A percentile compares a stretch with the other conserved stretches of the same genome.
Conservation (phyloP, 2,329 filamentous ascomycete genomes). For the Phaeosphaeriaceae sp. region DNA sequence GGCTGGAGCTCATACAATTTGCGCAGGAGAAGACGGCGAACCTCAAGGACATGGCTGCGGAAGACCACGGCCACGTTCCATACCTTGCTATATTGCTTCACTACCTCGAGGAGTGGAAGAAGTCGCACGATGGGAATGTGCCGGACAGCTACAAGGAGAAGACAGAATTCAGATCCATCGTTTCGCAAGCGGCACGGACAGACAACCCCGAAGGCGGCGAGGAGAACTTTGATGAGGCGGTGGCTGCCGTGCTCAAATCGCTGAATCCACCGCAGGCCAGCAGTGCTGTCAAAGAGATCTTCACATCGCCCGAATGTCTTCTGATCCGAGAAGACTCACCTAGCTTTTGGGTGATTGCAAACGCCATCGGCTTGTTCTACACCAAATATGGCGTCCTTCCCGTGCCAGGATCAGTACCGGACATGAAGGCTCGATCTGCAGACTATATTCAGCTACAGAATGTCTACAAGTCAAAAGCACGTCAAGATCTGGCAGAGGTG, state of each 20-base stretch:
- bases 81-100: conserved; percentile 84
- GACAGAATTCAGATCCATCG: conserved; percentile 75
- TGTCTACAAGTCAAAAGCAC: conserved; percentile 89
- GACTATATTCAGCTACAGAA: conserved; percentile 92
- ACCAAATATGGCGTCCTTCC: conserved; percentile 75
- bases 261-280: conserved; percentile 73
- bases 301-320: conserved; percentile 71
- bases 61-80: conserved; percentile 90
- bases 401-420: conserved; percentile 84
- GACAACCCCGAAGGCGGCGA: conserved; percentile 85
- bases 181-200: conserved; percentile 71
- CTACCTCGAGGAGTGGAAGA: conserved; percentile 83
- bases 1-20: conserved; percentile 79
- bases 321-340: conserved; percentile 57
- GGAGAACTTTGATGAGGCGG: conserved; percentile 96
- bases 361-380: conserved; percentile 80
- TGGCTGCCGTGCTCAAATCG: conserved; percentile 86
- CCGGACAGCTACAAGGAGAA: conserved; percentile 86
- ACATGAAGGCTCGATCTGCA: conserved; percentile 95
- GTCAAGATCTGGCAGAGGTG: conserved; percentile 78
- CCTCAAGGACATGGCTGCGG: conserved; percentile 73
- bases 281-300: conserved; percentile 76
- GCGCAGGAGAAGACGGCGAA: conserved; percentile 70
- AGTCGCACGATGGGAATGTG: conserved; percentile 68
- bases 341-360: conserved; percentile 88